Evolutionary conservation across 164 flowering plant species (phyloP), one percentile per base, ranked within the genome.

Genomic region (Chloranthus sessilifolius): DNA sequence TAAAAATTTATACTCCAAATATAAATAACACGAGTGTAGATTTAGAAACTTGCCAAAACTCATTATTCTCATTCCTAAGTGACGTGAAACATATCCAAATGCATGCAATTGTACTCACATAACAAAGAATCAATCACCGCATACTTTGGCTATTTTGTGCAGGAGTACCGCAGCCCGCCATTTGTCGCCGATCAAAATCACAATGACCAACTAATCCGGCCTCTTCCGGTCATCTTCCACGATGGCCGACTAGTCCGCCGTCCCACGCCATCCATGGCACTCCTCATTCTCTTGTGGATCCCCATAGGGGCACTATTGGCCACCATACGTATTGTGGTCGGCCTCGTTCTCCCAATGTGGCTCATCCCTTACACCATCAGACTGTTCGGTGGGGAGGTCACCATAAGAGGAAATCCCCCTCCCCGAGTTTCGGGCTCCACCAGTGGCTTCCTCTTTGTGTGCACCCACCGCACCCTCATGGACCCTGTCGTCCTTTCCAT

Each of bases 391-490:
- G 86, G 83, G 2, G 56, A 63, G 1, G 62, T 89, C 21, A 62
- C 73, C 21, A 83, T 92, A 4, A 77, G 69, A 52, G 97, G 99
- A 22, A 70, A 73, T 11, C 94, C 94, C 17, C 98, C 95, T 0
- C 79, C 90, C 9, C 83, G 82, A 0, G 50, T 17, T 4, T 2
- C 49, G 20, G 27, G 59, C 12, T 26, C 76, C 37, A 55, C 48
- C 67, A 14, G 49, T 24, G 99, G 99, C 3, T 88, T 89, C 16
- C 83, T 94, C 31, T 94, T 78, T 29, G 99, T 86, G 2, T 94
- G 99, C 81, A 84, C 97, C 1, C 97, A 89, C 62, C 72, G 96
- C 26, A 81, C 97, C 47, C 66, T 94, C 6, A 82, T 94, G 96
- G 97, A 94, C 77, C 99, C 99, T 0, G 95, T 94, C 0, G 79